Base-by-base conservation (phyloP, 1,284 basidiomycete genomes). In the Mrakiaceae sp. region DNA sequence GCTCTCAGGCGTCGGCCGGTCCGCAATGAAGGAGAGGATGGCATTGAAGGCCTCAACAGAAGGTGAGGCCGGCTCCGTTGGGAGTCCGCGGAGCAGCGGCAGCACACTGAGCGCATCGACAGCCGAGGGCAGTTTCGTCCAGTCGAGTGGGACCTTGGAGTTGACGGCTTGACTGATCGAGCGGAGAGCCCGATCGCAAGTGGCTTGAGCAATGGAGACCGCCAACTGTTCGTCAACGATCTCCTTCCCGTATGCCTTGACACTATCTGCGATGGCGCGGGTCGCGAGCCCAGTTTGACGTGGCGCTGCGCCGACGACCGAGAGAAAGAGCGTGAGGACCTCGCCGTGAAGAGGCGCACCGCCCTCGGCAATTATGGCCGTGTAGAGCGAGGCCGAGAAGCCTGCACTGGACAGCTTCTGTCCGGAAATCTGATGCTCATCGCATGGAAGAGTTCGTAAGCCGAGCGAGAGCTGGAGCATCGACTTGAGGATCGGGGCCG, bases 1-100 rank as follows among this genome's bases (percentile, higher is more conserved):
- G 54, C 43, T 56, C 16, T 56, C 16, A 4, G 54, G 9, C 39
- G 54, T 56, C 9, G 54, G 54, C 11, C 43, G 54, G 5, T 43
- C 40, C 3, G 54, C 54, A 12, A 42, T 42, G 40, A 56, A 61
- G 27, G 43, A 9, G 49, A 62, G 59, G 62, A 98, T 81, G 40
- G 40, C 42, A 42, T 56, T 56, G 54, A 56, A 56, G 40, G n/a
- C 39, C 11, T 39, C 6, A 12, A 56, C 54, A 5, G 54, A 42
- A 10, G 54, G 54, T 3, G 5, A 42, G 54, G 16, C 27, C 40
- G 43, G 54, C 27, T 44, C 39, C 7, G 11, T 42, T 39, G 40
- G 43, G 40, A 39, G 42, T 16, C 54, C 54, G 27, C 54, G 54
- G 5, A 56, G 5, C 4, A 56, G 42, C 7, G 54, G 54, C 39